A percentile compares a stretch with the other conserved stretches of the same genome.
These are phyloP conservation scores for Cunninghamia lanceolata DNA, from an alignment of 75 land plant genomes.

Conservation along the genomic window DNA sequence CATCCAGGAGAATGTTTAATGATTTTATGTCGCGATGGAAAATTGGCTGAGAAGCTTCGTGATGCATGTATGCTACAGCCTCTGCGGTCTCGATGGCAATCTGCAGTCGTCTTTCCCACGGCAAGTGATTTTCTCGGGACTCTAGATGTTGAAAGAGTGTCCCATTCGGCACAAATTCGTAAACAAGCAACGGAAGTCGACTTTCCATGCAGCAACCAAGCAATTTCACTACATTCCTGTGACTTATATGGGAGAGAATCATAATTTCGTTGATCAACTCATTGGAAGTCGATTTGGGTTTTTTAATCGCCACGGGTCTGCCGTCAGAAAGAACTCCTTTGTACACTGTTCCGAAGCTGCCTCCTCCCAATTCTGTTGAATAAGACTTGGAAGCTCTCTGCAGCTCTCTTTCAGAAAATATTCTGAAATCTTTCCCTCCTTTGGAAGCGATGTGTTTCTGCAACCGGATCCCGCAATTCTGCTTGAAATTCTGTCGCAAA, in stretches of 20 bases:
- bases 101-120: neutral
- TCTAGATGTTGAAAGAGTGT: conserved; percentile 69
- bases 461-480: neutral
- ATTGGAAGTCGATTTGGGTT: conserved; percentile 27
- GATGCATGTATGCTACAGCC: conserved; percentile 79
- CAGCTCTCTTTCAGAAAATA: conserved; percentile 35
- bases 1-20: conserved; percentile 74
- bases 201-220: conserved; percentile 50
- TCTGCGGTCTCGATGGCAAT: conserved; percentile 66
- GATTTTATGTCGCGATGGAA: conserved; percentile 90
- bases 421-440: conserved; percentile 19
- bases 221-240: conserved; percentile 40
- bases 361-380: conserved; percentile 49
- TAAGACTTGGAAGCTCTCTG: conserved; percentile 38
- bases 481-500: neutral
- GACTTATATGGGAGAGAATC: conserved; percentile 33
- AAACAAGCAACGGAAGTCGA: conserved; percentile 25
- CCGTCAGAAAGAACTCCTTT: conserved; percentile 46
- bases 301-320: conserved; percentile 62
- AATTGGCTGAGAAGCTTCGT: conserved; percentile 41
- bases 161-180: conserved; percentile 28
- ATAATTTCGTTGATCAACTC: conserved; percentile 62
- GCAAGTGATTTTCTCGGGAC: neutral
- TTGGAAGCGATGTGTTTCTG: neutral
- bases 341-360: conserved; percentile 76